A percentile compares a stretch with the other conserved stretches of the same genome.
Evolutionary conservation across 768 basidiomycete genomes (phyloP).

Genomic region (Boletus rex-veris): DNA sequence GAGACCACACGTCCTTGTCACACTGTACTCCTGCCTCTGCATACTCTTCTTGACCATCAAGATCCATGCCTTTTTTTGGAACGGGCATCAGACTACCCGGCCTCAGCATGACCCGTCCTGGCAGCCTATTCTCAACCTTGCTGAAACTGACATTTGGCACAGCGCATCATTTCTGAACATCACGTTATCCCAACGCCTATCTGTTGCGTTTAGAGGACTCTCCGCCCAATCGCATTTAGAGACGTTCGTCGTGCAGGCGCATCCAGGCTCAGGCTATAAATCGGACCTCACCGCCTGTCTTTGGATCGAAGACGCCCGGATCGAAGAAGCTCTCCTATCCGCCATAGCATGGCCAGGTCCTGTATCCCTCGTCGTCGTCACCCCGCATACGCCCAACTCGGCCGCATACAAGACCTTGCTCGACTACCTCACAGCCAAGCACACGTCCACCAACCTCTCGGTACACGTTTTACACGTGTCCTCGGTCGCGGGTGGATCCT

Average conservation of each 20-base stretch:
- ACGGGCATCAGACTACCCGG: neutral
- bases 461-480: constrained; percentile 47
- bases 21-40: constrained; percentile 42
- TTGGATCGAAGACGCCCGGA: constrained; percentile 39
- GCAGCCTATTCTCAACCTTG: neutral
- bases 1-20: constrained; percentile 31
- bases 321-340: constrained; percentile 38
- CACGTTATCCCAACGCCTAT: constrained; percentile 33
- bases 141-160: neutral
- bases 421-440: constrained; percentile 7
- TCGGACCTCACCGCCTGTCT: constrained; percentile 45
- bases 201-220: constrained; percentile 34
- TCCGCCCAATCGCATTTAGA: constrained; percentile 30
- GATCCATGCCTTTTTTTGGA: constrained; percentile 14
- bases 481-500: constrained; percentile 35
- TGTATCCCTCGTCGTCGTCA: constrained; percentile 48
- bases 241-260: constrained; percentile 34
- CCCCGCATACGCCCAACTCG: constrained; percentile 30
- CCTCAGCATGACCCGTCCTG: neutral
- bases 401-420: constrained; percentile 20
- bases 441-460: constrained; percentile 29
- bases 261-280: neutral
- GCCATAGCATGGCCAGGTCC: constrained; percentile 45
- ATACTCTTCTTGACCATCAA: constrained; percentile 37
- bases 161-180: constrained; percentile 18